Evolutionary conservation across 305 asterid species (phyloP).

Genomic region (Fraxinus greggii): DNA sequence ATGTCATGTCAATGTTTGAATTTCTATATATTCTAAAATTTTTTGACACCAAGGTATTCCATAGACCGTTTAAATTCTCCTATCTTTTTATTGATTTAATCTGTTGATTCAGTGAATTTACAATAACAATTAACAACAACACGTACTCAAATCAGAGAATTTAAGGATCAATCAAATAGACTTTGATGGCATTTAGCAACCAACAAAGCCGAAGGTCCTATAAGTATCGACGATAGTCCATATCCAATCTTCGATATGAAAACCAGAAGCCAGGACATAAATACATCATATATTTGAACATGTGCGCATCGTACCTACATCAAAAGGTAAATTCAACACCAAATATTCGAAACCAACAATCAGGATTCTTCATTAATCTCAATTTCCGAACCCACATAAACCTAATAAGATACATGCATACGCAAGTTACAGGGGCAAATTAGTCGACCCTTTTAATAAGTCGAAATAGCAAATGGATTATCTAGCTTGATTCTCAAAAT

Average conservation of each 20-base stretch:
- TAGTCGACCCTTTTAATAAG: not conserved
- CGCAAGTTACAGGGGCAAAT: not conserved
- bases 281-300: not conserved
- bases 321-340: not conserved
- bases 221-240: not conserved
- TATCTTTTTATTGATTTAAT: not conserved
- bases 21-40: too few species aligned
- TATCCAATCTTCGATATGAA: not conserved
- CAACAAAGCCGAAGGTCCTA: not conserved
- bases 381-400: conserved; percentile 32
- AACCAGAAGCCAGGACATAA: not conserved
- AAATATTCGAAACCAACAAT: not conserved
- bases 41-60: not conserved
- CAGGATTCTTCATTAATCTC: conserved; percentile 37
- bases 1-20: not conserved
- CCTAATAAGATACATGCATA: not conserved
- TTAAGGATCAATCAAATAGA: not conserved
- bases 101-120: not conserved
- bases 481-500: conserved; percentile 34
- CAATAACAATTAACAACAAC: not conserved
- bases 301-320: not conserved
- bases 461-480: not conserved
- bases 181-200: not conserved
- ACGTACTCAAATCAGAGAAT: not conserved
- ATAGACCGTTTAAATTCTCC: not conserved